Conservation (phyloP, 2,329 filamentous ascomycete species). For the Phialemoniopsis sp. region DNA sequence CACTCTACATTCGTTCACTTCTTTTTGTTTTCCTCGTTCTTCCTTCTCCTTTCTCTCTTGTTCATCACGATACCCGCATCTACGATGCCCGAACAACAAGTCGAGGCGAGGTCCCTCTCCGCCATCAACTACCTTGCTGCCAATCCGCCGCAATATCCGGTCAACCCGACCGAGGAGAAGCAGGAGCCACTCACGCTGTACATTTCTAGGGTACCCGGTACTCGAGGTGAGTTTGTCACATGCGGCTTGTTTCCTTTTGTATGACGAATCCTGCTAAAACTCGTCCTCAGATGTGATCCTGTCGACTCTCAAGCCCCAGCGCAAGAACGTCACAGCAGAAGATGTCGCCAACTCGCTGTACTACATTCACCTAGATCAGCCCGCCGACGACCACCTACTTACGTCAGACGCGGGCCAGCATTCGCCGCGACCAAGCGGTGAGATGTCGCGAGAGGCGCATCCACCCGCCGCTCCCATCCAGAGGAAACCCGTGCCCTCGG, state of each 20-base stretch:
- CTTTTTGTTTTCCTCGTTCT: no score
- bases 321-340: slow-evolving; percentile 82
- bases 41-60: no score
- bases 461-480: slow-evolving; percentile 30
- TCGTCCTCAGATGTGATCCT: slow-evolving; percentile 93
- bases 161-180: slow-evolving; percentile 65
- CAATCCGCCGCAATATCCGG: slow-evolving; percentile 82
- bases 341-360: slow-evolving; percentile 88
- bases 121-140: slow-evolving; percentile 75
- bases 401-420: slow-evolving; percentile 16
- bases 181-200: slow-evolving; percentile 78
- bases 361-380: slow-evolving; percentile 76
- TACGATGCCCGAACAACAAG: slow-evolving; percentile 14
- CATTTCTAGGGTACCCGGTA: slow-evolving; percentile 89
- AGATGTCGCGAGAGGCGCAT: slow-evolving; percentile 24
- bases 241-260: slow-evolving; percentile 3
- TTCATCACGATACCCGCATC: no score
- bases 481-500: slow-evolving; percentile 46
- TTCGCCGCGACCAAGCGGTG: slow-evolving; percentile 36
- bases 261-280: slow-evolving; percentile 2
- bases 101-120: slow-evolving; percentile 82
- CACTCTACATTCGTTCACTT: no score
- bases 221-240: slow-evolving; percentile 58
- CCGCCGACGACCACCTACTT: slow-evolving; percentile 45
- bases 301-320: slow-evolving; percentile 81